These are phyloP conservation scores for Tolypocladium pustulatum DNA, from an alignment of 2,329 filamentous ascomycete genomes.

Conservation along the genomic window DNA sequence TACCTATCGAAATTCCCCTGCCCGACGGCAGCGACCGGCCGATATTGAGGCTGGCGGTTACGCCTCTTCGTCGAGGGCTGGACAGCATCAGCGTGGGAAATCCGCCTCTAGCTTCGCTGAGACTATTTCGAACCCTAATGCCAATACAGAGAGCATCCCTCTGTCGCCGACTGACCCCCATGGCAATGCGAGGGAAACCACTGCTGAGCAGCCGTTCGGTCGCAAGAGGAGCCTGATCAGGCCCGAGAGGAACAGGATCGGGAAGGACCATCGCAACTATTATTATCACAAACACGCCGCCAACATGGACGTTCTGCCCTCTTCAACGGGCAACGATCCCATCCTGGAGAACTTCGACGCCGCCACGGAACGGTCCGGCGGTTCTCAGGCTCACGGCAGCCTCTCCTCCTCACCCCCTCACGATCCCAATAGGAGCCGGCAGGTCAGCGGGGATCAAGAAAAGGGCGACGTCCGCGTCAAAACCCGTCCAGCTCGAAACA, in stretches of 20 bases:
- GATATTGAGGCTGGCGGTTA: slow-evolving; percentile 60
- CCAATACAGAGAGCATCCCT: slow-evolving; percentile 43
- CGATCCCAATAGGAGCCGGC: slow-evolving; percentile 23
- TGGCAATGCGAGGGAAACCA: slow-evolving; percentile 19
- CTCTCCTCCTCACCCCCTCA: slow-evolving; percentile 33
- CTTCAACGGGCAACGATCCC: slow-evolving; percentile 85
- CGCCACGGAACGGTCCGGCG: slow-evolving; percentile 42
- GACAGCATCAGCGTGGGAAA: slow-evolving; percentile 42
- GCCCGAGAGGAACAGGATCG: slow-evolving; percentile 78
- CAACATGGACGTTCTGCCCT: slow-evolving; percentile 83
- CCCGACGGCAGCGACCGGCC: slow-evolving; percentile 52
- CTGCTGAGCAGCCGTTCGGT: slow-evolving; percentile 26
- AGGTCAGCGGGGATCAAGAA: slow-evolving; percentile 19
- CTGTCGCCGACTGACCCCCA: slow-evolving; percentile 34
- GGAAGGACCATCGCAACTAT: slow-evolving; percentile 85
- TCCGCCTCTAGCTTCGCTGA: slow-evolving; percentile 50
- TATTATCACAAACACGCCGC: slow-evolving; percentile 92
- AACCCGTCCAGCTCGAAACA: slow-evolving; percentile 28
- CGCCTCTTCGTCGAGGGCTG: slow-evolving; percentile 27
- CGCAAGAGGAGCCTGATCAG: slow-evolving; percentile 84
- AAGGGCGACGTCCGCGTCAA: slow-evolving; percentile 17
- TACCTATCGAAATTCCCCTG: slow-evolving; percentile 57
- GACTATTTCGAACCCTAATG: slow-evolving; percentile 43
- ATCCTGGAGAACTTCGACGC: slow-evolving; percentile 69
- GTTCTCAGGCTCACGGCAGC: slow-evolving; percentile 33